Base-by-base conservation (phyloP, 768 basidiomycete genomes). In the Lyophyllum shimeji region DNA sequence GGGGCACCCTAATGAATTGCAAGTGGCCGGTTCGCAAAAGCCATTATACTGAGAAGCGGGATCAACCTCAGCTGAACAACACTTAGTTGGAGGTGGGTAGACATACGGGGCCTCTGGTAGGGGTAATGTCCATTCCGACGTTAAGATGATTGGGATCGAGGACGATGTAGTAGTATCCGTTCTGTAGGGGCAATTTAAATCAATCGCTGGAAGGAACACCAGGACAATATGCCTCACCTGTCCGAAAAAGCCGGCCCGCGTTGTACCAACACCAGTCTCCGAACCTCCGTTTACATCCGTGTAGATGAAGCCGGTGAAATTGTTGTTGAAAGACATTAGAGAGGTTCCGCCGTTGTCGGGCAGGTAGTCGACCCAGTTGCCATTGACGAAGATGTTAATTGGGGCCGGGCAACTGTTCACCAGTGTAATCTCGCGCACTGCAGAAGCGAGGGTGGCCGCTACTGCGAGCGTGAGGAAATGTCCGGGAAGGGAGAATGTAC, bases 321-420 rank as follows among this genome's bases (percentile, higher is more conserved):
- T 46, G 31, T 66, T 60, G 13, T 58, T 42, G 20, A 62, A 57
- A 21, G 59, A 55, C 17, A 53, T 49, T 2, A 57, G 61, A 3
- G 55, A 61, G 1, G 46, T 47, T 2, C 59, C 61, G 11, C 67
- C 67, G 23, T 60, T 52, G 7, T 64, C 57, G 11, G 58, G 39
- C 2, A 68, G 55, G 13, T 55, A 50, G 9, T 63, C 65, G 33
- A 64, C 56, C 4, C 42, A 45, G 7, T 60, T 46, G 1, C 69
- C 69, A 43, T 66, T 68, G 58, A 68, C 66, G 46, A 55, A 66
- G 7, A 67, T 54, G 21, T 55, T 64, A 42, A 65, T 58, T 21
- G 53, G 21, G 34, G 63, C 52, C 7, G 67, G 66, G 43, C 67
- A 70, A 48, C 65, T 67, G 53, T 70, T 70, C 52, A 65, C 48